Conservation (phyloP, 2,329 filamentous ascomycete genomes). For the Aspergillus tamarii region DNA sequence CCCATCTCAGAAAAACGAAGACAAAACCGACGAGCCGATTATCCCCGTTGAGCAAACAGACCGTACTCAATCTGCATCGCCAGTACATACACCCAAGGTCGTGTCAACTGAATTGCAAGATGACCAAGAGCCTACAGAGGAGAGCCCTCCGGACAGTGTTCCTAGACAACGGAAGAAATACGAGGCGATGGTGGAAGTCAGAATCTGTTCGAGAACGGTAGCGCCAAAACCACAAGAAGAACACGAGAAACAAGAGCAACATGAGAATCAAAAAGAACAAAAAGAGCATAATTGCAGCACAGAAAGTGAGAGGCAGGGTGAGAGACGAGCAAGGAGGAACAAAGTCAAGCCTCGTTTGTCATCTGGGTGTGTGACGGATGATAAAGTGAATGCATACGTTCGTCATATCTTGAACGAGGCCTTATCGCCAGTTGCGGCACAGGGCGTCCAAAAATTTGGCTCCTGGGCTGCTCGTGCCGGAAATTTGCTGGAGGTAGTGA, state of each 20-base stretch:
- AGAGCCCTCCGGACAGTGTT: slow-evolving; percentile 2
- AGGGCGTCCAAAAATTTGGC: slow-evolving; percentile 42
- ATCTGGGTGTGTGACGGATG: slow-evolving; percentile 38
- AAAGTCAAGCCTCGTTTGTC: slow-evolving; percentile 29
- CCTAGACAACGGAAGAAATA: slow-evolving; percentile 15
- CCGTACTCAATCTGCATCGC: not conserved
- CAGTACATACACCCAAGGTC: not conserved
- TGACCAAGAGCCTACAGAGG: not conserved
- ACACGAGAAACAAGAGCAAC: not conserved
- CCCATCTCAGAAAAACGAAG: not conserved
- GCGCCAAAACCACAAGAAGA: not conserved
- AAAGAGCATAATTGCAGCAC: slow-evolving; percentile 1
- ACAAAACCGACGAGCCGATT: not conserved
- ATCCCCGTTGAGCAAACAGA: not conserved
- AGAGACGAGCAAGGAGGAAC: slow-evolving; percentile 21
- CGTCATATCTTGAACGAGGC: slow-evolving; percentile 42
- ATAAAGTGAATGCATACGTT: slow-evolving; percentile 39
- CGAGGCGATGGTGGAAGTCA: slow-evolving; percentile 35
- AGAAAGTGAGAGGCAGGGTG: slow-evolving; percentile 15
- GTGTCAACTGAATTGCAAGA: not conserved
- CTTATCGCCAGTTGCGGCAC: slow-evolving; percentile 37
- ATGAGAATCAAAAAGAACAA: not conserved
- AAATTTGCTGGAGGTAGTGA: slow-evolving; percentile 52
- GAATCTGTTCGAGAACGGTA: slow-evolving; percentile 20
- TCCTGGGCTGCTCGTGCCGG: slow-evolving; percentile 44